phyloP scores from a whole-genome alignment of 2,329 filamentous ascomycete species.

The Alternaria angustiovoidea region DNA sequence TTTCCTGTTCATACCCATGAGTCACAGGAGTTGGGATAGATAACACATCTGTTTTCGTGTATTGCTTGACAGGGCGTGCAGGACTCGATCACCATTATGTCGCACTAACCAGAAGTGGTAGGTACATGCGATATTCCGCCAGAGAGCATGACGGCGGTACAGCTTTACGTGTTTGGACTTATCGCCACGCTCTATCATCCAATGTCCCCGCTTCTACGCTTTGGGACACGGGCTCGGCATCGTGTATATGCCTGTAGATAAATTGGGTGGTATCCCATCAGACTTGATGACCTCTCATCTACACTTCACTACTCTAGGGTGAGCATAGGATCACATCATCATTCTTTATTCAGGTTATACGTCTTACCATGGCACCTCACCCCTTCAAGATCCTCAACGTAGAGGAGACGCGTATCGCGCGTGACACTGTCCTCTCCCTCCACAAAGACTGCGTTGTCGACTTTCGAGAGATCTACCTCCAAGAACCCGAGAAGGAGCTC shows the following conservation, averaged over 20 bases:
- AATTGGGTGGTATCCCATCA: neutral
- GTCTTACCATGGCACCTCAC: constrained; percentile 52
- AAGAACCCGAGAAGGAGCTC: constrained; percentile 60
- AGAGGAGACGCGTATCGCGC: constrained; percentile 62
- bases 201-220: neutral
- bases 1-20: neutral
- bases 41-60: neutral
- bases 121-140: constrained; percentile 10
- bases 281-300: neutral
- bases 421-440: constrained; percentile 58
- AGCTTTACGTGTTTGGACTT: neutral
- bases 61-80: neutral
- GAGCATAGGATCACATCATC: neutral
- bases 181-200: neutral
- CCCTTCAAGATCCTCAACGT: constrained; percentile 65
- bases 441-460: constrained; percentile 50
- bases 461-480: constrained; percentile 61
- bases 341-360: neutral
- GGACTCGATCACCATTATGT: neutral
- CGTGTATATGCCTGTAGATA: constrained; percentile 7
- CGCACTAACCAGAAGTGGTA: constrained; percentile 1
- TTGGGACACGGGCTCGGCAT: neutral
- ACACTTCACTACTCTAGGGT: neutral
- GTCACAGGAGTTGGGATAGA: neutral
- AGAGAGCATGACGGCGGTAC: neutral